Conservation (phyloP, 208 protist genomes). For the Leishmania martiniquensis region DNA sequence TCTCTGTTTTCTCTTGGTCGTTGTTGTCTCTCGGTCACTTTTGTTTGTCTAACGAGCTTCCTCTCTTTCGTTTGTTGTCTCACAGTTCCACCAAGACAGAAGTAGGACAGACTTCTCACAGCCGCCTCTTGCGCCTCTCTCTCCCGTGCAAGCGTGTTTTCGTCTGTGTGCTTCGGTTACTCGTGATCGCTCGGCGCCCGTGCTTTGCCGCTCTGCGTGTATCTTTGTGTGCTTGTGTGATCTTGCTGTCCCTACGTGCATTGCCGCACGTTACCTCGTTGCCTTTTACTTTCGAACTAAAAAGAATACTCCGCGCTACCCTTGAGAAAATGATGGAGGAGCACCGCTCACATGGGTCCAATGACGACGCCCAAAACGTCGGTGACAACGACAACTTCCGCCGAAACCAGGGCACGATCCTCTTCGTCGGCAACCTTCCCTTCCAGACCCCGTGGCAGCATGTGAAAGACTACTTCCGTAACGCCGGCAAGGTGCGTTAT, state of each 20-base stretch:
- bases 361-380: slow-evolving; percentile 31
- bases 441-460: slow-evolving; percentile 89
- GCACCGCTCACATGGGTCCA: slow-evolving; percentile 29
- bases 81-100: not conserved
- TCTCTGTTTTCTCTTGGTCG: not conserved
- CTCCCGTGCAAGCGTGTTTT: not conserved
- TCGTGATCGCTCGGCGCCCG: slow-evolving; percentile 5
- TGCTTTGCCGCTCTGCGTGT: slow-evolving; percentile 9
- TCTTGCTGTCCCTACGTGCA: slow-evolving; percentile 2
- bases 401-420: slow-evolving; percentile 70
- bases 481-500: slow-evolving; percentile 84
- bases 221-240: not conserved
- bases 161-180: not conserved
- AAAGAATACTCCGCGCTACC: not conserved
- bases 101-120: not conserved
- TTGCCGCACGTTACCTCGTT: not conserved
- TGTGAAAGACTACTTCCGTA: slow-evolving; percentile 90
- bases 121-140: not conserved
- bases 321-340: slow-evolving; percentile 39
- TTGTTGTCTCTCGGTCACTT: not conserved
- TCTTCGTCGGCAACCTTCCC: slow-evolving; percentile 91
- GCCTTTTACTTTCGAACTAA: not conserved
- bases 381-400: slow-evolving; percentile 35
- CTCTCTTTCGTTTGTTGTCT: not conserved
- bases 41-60: not conserved